These are phyloP conservation scores for Colletotrichum gloeosporioides DNA, from an alignment of 2,329 filamentous ascomycete genomes.

Conservation along the genomic window DNA sequence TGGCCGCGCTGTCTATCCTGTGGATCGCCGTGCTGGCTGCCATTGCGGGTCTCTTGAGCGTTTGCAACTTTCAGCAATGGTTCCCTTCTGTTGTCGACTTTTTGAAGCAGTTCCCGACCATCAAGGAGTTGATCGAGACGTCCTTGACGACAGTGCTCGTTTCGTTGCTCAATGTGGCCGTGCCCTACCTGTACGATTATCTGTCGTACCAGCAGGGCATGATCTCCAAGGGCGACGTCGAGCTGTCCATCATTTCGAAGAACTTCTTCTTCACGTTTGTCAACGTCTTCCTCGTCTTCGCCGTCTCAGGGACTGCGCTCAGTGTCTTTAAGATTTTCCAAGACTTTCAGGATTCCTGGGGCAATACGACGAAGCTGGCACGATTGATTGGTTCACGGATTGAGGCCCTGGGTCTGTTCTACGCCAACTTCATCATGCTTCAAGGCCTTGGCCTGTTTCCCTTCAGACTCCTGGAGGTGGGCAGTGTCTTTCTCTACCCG, in stretches of 20 bases:
- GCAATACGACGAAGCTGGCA: conserved; percentile 81
- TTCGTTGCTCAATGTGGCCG: conserved; percentile 85
- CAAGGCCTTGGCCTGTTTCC: conserved; percentile 95
- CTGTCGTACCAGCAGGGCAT: conserved; percentile 91
- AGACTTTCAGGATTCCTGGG: conserved; percentile 75
- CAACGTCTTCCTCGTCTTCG: conserved; percentile 97
- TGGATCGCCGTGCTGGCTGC: conserved; percentile 86
- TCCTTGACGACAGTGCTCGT: conserved; percentile 85
- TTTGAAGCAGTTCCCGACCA: conserved; percentile 71
- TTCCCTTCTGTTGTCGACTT: conserved; percentile 72
- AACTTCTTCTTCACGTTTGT: conserved; percentile 99
- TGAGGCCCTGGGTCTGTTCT: conserved; percentile 79
- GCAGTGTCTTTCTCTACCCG: conserved; percentile 83
- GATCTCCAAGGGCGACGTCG: conserved; percentile 93
- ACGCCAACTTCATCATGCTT: conserved; percentile 91
- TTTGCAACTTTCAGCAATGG: conserved; percentile 78
- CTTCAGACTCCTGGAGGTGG: conserved; percentile 88
- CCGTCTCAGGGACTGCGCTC: conserved; percentile 82
- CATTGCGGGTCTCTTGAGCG: conserved; percentile 79
- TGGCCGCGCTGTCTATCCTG: conserved; percentile 82
- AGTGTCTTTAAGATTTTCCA: conserved; percentile 79
- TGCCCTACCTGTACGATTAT: conserved; percentile 95
- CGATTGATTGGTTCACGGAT: conserved; percentile 78
- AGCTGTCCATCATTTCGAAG: conserved; percentile 94
- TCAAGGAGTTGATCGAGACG: conserved; percentile 81